phyloP scores from a whole-genome alignment of 176 grass and related monocot genomes.

The Carex parvula region DNA sequence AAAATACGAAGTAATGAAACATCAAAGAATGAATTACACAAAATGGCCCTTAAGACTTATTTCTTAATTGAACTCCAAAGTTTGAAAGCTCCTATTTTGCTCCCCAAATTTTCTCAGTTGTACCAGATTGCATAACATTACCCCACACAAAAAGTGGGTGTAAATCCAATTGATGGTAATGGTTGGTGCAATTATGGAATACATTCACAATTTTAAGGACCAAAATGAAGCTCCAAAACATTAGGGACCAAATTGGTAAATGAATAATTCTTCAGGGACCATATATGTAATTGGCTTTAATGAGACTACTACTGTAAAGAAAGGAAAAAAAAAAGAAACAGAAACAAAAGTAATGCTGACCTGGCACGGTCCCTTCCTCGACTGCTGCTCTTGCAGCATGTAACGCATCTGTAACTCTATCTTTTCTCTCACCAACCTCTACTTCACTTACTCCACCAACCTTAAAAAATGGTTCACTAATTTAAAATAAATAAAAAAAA shows the following conservation, averaged over 20 bases:
- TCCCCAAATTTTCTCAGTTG: background rate
- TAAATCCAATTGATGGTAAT: background rate
- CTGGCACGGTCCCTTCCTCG: constrained; percentile 89
- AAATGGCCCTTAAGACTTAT: background rate
- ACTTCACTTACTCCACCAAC: constrained; percentile 85
- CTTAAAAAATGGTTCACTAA: constrained; percentile 33
- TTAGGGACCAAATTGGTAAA: constrained; percentile 5
- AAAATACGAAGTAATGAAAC: constrained; percentile 3
- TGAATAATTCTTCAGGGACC: background rate
- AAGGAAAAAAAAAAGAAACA: background rate
- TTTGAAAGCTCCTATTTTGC: background rate
- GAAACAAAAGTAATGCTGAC: constrained; percentile 33
- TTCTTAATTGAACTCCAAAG: constrained; percentile 4
- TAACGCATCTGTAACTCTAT: constrained; percentile 92
- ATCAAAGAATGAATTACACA: background rate
- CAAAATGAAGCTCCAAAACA: background rate
- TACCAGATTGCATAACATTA: background rate
- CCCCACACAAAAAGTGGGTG: background rate
- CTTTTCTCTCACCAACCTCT: constrained; percentile 97
- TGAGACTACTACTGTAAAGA: background rate
- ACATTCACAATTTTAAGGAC: constrained; percentile 13
- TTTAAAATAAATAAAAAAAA: constrained; percentile 8
- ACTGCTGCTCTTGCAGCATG: constrained; percentile 79
- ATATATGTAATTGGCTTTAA: background rate
- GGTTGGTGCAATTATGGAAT: background rate